Conservation (phyloP, 768 basidiomycete species). For the Russula sp. region DNA sequence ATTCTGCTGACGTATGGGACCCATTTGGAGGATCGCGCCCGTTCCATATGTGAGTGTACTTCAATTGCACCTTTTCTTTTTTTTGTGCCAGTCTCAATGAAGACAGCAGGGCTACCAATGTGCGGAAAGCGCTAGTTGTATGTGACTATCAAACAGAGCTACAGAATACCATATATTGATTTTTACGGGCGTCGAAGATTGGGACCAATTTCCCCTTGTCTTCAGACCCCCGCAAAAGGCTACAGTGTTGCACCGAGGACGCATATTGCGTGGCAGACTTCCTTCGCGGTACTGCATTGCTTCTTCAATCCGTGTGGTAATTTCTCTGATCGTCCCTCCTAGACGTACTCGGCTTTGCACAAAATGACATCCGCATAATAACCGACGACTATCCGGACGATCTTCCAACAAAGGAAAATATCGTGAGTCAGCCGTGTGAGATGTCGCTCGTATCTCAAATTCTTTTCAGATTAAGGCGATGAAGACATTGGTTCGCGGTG, state of each 20-base stretch:
- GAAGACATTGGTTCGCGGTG: background rate
- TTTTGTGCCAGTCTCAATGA: background rate
- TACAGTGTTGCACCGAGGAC: background rate
- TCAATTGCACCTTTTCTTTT: too few relatives aligned
- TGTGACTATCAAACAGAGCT: background rate
- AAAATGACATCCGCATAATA: background rate
- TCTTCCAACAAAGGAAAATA: background rate
- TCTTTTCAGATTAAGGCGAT: background rate
- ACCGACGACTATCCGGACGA: background rate
- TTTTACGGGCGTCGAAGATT: background rate
- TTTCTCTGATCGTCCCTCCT: background rate
- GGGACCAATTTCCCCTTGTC: background rate
- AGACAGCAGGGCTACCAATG: background rate
- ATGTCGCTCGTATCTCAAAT: background rate
- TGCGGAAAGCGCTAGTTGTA: slow-evolving; percentile 1
- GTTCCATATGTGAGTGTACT: background rate
- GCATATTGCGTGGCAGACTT: background rate
- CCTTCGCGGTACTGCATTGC: background rate
- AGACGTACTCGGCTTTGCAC: background rate
- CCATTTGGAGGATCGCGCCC: too few relatives aligned
- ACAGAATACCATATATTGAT: background rate
- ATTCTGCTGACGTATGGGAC: too few relatives aligned
- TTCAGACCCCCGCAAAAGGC: background rate
- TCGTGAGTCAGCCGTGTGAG: background rate
- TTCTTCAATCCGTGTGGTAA: too few relatives aligned